Evolutionary conservation across 495 filamentous ascomycete species (phyloP), one percentile per base, ranked within the genome.

Genomic region (Penicillium cinerascens): DNA sequence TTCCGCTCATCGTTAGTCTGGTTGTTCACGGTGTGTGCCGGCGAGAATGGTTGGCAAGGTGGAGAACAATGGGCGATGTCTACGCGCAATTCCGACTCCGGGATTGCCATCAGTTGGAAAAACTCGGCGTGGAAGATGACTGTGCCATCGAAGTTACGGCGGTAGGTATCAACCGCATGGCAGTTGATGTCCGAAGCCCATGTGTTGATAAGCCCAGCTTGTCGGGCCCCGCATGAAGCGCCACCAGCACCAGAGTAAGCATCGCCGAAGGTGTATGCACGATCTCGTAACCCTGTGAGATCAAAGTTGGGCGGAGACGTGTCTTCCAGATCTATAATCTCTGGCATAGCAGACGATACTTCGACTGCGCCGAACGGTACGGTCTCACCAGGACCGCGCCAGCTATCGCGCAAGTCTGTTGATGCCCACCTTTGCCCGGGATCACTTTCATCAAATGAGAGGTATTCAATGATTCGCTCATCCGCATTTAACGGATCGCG

Each of bases 31-130:
- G 88, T 92, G 50, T 96, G 88, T 0, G 87, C 88, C 0, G 84
- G 82, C 0, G 88, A 95, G 67, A 86, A 96, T 6, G 81, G 82
- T 52, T 93, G 88, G 44, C 92, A 97, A 0, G 92, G 92, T 0
- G 90, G 89, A 0, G 88, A 93, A 0, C 92, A 65, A 49, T 97
- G 92, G 2, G 87, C 72, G 17, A 95, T 72, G 57, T 96, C 91
- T 0, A 89, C 79, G 20, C 61, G 62, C 16, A 71, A 46, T 46
- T 70, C 52, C 10, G 58, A 23, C 37, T 56, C 35, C 9, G 63
- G 35, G 17, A 66, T 65, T 0, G 64, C 65, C 7, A 74, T 39
- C 13, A 76, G 70, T 10, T 49, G 27, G 26, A 56, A 60, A 18
- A 74, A 56, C 0, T 63, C 52, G 42, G 43, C 55, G n/a, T 39